Evolutionary conservation across 805 yeast species (phyloP).

Genomic region (Candida chauliodis): DNA sequence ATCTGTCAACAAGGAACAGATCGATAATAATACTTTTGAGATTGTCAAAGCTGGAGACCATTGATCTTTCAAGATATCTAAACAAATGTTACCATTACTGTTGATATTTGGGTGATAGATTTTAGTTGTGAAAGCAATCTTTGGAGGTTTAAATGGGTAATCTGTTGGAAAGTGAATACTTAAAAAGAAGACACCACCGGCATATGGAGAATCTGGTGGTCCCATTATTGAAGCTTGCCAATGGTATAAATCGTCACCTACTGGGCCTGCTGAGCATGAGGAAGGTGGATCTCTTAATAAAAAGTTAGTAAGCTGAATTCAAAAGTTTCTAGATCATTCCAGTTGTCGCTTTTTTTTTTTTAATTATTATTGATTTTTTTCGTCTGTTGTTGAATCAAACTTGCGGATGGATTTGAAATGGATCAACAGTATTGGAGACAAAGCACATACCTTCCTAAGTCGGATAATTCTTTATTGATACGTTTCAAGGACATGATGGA

Average conservation of each 20-base stretch:
- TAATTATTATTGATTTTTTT: neutral
- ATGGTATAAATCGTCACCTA: slow-evolving; percentile 95
- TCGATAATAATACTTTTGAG: slow-evolving; percentile 89
- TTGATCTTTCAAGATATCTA: slow-evolving; percentile 94
- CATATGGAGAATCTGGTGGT: slow-evolving; percentile 87
- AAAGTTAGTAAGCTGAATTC: slow-evolving; percentile 1
- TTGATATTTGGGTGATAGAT: slow-evolving; percentile 97
- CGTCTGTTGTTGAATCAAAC: neutral
- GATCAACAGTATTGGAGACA: neutral
- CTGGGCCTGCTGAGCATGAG: slow-evolving; percentile 98
- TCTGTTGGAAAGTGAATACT: slow-evolving; percentile 98
- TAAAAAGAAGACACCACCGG: slow-evolving; percentile 93
- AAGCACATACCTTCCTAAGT: slow-evolving; percentile 80
- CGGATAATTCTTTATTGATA: slow-evolving; percentile 92
- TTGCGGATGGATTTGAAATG: neutral
- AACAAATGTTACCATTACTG: slow-evolving; percentile 92
- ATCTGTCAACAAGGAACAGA: slow-evolving; percentile 92
- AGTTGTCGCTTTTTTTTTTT: neutral
- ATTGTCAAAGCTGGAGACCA: slow-evolving; percentile 99
- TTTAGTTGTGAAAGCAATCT: slow-evolving; percentile 81
- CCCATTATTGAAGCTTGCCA: slow-evolving; percentile 99
- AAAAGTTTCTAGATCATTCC: slow-evolving; percentile 3
- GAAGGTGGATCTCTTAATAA: slow-evolving; percentile 89
- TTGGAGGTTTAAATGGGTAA: slow-evolving; percentile 98
- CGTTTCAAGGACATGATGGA: slow-evolving; percentile 82